Percentiles rank a stretch among this genome's conserved stretches.
Evolutionary conservation across 2,329 filamentous ascomycete genomes (phyloP).

Genomic region (Fusarium sp.): DNA sequence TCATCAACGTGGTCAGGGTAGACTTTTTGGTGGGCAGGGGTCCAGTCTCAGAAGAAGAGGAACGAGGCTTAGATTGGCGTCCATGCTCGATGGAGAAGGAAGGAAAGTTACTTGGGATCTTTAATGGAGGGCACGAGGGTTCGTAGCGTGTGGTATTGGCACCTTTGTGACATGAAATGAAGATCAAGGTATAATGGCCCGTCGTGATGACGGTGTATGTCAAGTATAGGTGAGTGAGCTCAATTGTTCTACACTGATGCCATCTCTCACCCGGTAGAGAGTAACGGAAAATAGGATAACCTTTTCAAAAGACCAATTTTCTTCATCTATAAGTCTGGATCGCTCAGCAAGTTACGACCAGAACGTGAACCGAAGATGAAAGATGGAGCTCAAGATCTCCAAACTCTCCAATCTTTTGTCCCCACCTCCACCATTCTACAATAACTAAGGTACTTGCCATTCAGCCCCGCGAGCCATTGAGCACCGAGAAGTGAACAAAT

Average conservation of each 20-base stretch:
- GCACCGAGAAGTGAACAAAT: background rate
- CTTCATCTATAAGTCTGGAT: background rate
- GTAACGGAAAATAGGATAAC: slow-evolving; percentile 9
- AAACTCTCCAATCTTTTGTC: slow-evolving; percentile 37
- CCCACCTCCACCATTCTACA: slow-evolving; percentile 33
- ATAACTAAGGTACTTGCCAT: background rate
- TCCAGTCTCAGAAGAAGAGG: slow-evolving; percentile 35
- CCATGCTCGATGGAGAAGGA: slow-evolving; percentile 25
- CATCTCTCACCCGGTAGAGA: background rate
- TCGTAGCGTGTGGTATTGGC: slow-evolving; percentile 20
- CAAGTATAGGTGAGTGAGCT: slow-evolving; percentile 7
- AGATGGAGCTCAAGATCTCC: slow-evolving; percentile 28
- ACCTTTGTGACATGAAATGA: slow-evolving; percentile 12
- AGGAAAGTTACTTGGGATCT: slow-evolving; percentile 11
- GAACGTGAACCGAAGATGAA: slow-evolving; percentile 18
- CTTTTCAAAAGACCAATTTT: slow-evolving; percentile 34
- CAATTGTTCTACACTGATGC: slow-evolving; percentile 3
- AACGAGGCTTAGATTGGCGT: slow-evolving; percentile 43
- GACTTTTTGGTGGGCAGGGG: slow-evolving; percentile 43
- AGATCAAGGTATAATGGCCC: slow-evolving; percentile 15
- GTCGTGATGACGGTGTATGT: slow-evolving; percentile 27
- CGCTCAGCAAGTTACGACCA: slow-evolving; percentile 2
- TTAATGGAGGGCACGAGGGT: slow-evolving; percentile 28
- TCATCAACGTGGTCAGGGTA: slow-evolving; percentile 53
- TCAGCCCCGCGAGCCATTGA: slow-evolving; percentile 9